Conservation (phyloP, 1,284 basidiomycete species). For the Inonotus obliquus region DNA sequence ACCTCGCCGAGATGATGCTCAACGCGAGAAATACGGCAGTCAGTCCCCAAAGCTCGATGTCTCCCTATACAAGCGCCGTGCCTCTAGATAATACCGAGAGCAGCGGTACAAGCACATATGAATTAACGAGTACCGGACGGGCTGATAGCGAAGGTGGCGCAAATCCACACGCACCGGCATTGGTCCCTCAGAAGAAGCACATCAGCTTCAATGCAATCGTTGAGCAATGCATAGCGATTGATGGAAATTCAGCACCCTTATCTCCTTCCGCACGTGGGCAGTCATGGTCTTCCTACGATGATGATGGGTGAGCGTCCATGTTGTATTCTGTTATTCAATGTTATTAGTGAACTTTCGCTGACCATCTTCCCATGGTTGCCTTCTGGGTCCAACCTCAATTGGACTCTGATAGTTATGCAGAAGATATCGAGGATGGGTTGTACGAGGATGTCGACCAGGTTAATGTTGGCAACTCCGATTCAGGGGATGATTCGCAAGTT, state of each 20-base stretch:
- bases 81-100: constrained; percentile 7
- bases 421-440: constrained; percentile 12
- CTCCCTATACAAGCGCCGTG: not conserved
- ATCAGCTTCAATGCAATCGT: constrained; percentile 99
- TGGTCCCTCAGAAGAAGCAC: constrained; percentile 59
- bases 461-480: constrained; percentile 5
- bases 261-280: constrained; percentile 35
- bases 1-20: constrained; percentile 11
- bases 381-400: constrained; percentile 8
- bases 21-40: not conserved
- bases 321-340: too few species aligned
- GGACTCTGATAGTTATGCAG: constrained; percentile 2
- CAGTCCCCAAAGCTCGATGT: not conserved
- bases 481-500: constrained; percentile 33
- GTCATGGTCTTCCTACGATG: constrained; percentile 19
- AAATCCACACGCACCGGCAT: not conserved
- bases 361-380: not conserved
- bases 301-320: constrained; percentile 14
- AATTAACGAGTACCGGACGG: not conserved
- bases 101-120: constrained; percentile 4
- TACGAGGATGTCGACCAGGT: constrained; percentile 10
- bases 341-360: not conserved
- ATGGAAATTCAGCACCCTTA: constrained; percentile 36
- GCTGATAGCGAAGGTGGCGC: not conserved
- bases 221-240: constrained; percentile 96